Evolutionary conservation across 306 rosid genomes (phyloP).

Genomic region (Gleditsia sinensis): DNA sequence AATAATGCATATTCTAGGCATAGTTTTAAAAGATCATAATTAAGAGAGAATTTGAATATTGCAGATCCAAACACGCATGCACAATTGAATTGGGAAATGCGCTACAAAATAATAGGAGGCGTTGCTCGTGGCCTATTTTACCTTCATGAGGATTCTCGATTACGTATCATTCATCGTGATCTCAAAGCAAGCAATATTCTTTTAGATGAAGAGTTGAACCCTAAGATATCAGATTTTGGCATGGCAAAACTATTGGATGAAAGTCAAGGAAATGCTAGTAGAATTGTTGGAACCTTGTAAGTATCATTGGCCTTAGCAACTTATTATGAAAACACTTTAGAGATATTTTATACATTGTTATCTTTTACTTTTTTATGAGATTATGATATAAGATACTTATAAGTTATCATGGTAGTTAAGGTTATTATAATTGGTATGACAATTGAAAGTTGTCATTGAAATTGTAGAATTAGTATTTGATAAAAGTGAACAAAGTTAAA

Average conservation of each 20-base stretch:
- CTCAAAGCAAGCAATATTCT: slow-evolving; percentile 48
- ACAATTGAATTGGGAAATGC: slow-evolving; percentile 34
- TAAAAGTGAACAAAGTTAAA: too few species aligned
- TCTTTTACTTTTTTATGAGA: too few species aligned
- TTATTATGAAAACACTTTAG: too few species aligned
- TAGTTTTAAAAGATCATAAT: too few species aligned
- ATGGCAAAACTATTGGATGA: slow-evolving; percentile 48
- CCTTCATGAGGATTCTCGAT: slow-evolving; percentile 45
- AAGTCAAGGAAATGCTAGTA: slow-evolving; percentile 32
- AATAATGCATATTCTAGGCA: too few species aligned
- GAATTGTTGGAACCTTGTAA: slow-evolving; percentile 49
- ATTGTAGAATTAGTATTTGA: too few species aligned
- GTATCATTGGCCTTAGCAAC: neutral
- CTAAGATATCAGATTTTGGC: slow-evolving; percentile 55
- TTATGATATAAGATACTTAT: too few species aligned
- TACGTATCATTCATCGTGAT: slow-evolving; percentile 45
- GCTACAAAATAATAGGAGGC: slow-evolving; percentile 40
- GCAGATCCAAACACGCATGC: slow-evolving; percentile 34
- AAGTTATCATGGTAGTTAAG: too few species aligned
- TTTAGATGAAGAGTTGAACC: slow-evolving; percentile 33
- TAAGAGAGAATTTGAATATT: too few species aligned
- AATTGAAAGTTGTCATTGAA: too few species aligned
- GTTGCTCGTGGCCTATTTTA: slow-evolving; percentile 42
- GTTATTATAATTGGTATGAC: too few species aligned
- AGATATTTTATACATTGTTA: too few species aligned